Evolutionary conservation across 345 rosid species (phyloP).

Genomic region (Gossypioides kirkii): DNA sequence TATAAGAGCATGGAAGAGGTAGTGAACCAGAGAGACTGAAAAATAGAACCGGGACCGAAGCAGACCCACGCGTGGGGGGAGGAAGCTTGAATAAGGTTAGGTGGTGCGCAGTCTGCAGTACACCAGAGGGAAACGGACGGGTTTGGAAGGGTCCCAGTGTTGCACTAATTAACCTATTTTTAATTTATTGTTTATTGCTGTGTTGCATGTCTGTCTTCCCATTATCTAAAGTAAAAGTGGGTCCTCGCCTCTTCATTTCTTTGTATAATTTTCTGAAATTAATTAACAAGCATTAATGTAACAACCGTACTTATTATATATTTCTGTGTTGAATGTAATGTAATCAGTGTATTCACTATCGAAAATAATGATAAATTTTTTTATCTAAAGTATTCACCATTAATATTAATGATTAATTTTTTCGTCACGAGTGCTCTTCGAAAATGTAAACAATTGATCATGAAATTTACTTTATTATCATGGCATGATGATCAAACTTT

Average conservation of each 20-base stretch:
- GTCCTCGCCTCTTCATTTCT: not conserved
- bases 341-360: too few relatives aligned
- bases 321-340: too few relatives aligned
- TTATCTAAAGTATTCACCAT: too few relatives aligned
- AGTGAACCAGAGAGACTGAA: not conserved
- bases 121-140: not conserved
- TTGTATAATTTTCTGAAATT: not conserved
- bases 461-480: too few relatives aligned
- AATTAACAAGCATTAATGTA: not conserved
- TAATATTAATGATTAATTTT: too few relatives aligned
- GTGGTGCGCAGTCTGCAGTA: not conserved
- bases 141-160: not conserved
- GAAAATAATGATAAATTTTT: too few relatives aligned
- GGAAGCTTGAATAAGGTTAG: not conserved
- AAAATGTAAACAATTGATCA: too few relatives aligned
- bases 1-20: not conserved
- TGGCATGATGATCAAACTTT: rapidly evolving
- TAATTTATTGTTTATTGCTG: not conserved
- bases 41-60: not conserved
- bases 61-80: not conserved
- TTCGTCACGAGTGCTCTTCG: too few relatives aligned
- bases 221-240: not conserved
- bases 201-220: not conserved
- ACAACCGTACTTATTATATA: not conserved
- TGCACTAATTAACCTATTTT: not conserved